Percentiles rank a stretch among this genome's conserved stretches.
Conservation (phyloP, 106 monocot species). For the Allium cepa region DNA sequence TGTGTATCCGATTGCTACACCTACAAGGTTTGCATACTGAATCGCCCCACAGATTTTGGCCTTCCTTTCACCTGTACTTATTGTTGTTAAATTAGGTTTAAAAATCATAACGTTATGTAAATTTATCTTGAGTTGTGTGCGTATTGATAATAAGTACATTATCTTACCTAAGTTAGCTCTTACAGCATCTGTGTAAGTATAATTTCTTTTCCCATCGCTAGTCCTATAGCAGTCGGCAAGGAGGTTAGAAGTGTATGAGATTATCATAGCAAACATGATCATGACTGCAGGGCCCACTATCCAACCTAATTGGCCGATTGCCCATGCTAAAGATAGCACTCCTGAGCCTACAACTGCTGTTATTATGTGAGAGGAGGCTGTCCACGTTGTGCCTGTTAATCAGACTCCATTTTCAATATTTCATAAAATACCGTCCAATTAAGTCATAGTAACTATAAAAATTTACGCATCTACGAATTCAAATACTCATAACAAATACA, state of each 20-base stretch:
- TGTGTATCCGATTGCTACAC: constrained; percentile 57
- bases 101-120: no score
- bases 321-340: constrained; percentile 50
- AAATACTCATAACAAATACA: no score
- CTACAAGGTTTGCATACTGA: constrained; percentile 51
- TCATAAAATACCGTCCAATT: no score
- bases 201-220: constrained; percentile 43
- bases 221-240: constrained; percentile 39
- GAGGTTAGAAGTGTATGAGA: constrained; percentile 46
- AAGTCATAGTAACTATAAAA: no score
- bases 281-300: constrained; percentile 37
- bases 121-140: no score
- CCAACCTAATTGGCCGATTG: constrained; percentile 49
- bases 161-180: constrained; percentile 31
- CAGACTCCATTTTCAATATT: no score
- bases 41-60: constrained; percentile 51
- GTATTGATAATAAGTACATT: no score
- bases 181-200: constrained; percentile 53
- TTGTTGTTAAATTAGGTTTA: no score
- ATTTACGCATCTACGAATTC: no score
- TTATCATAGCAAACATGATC: constrained; percentile 43
- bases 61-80: constrained; percentile 31
- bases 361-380: constrained; percentile 41
- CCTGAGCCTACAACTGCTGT: constrained; percentile 53
- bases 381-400: constrained; percentile 29